Conservation (phyloP, 2,329 filamentous ascomycete species). For the Teratosphaeria gauchensis region DNA sequence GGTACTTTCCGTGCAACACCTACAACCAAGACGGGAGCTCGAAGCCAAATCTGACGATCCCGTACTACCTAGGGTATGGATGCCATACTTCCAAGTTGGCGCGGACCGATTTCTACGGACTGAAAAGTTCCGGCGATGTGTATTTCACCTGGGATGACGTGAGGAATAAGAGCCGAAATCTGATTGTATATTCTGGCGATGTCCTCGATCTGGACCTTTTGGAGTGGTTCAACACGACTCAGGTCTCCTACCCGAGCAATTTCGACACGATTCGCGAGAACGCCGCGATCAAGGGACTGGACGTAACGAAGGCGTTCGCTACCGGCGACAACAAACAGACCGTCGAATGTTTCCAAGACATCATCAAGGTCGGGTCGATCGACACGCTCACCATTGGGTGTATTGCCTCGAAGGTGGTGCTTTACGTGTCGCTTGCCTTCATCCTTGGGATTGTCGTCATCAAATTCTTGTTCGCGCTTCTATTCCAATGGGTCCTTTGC, state of each 20-base stretch:
- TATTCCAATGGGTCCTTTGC: conserved; percentile 96
- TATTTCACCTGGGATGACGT: conserved; percentile 96
- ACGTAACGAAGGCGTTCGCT: conserved; percentile 83
- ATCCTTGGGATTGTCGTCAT: conserved; percentile 80
- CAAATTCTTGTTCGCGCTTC: conserved; percentile 78
- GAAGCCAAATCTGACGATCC: conserved; percentile 60
- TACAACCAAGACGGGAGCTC: conserved; percentile 91
- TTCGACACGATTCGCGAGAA: conserved; percentile 74
- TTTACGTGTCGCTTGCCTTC: conserved; percentile 85
- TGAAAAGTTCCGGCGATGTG: conserved; percentile 68
- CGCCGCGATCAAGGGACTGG: conserved; percentile 64
- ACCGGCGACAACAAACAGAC: conserved; percentile 67
- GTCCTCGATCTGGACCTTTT: conserved; percentile 85
- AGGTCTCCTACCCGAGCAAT: conserved; percentile 64
- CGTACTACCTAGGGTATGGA: conserved; percentile 73
- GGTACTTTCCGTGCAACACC: conserved; percentile 91
- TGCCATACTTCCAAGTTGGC: conserved; percentile 70
- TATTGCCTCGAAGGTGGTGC: conserved; percentile 92
- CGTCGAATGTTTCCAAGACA: conserved; percentile 80
- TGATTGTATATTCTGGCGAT: conserved; percentile 88
- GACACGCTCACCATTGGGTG: conserved; percentile 95
- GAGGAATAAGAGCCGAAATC: conserved; percentile 75
- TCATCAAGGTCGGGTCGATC: conserved; percentile 89
- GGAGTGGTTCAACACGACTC: conserved; percentile 75
- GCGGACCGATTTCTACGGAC: conserved; percentile 65